A percentile compares a stretch with the other conserved stretches of the same genome.
phyloP scores from a whole-genome alignment of 257 asterid genomes.

The Solanum dulcamara region DNA sequence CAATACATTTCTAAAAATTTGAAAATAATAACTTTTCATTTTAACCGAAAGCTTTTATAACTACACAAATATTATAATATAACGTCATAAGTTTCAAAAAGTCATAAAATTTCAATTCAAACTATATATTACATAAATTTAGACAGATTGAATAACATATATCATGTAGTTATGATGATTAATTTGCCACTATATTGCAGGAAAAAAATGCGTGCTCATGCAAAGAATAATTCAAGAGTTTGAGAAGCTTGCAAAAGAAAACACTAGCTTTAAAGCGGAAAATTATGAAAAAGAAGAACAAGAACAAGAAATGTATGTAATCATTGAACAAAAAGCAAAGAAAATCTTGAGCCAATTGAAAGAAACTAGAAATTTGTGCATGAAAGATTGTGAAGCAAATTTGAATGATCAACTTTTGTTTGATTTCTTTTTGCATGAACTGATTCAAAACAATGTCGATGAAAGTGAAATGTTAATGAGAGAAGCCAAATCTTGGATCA shows the following conservation, averaged over 20 bases:
- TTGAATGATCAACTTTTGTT: not conserved
- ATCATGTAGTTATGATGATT: not conserved
- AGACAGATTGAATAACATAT: too few species aligned
- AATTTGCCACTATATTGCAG: not conserved
- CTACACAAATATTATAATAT: too few species aligned
- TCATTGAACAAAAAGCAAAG: slow-evolving; percentile 20
- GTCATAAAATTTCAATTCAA: too few species aligned
- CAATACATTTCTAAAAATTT: too few species aligned
- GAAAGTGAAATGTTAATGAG: not conserved
- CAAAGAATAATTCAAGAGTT: slow-evolving; percentile 12
- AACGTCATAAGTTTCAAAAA: too few species aligned
- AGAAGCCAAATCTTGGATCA: slow-evolving; percentile 24
- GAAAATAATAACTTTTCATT: too few species aligned
- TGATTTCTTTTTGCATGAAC: not conserved
- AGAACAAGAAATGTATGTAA: not conserved
- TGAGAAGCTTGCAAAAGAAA: not conserved
- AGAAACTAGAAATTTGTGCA: not conserved
- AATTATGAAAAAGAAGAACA: not conserved
- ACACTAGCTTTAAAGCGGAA: not conserved
- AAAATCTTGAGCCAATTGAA: slow-evolving; percentile 11
- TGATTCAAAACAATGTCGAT: not conserved
- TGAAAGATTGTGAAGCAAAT: not conserved
- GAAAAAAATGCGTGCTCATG: slow-evolving; percentile 17
- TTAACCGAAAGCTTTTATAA: too few species aligned
- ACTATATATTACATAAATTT: too few species aligned